Base-by-base conservation (phyloP, 1,139 yeast species). In the Saccharomycopsis hybrid region DNA sequence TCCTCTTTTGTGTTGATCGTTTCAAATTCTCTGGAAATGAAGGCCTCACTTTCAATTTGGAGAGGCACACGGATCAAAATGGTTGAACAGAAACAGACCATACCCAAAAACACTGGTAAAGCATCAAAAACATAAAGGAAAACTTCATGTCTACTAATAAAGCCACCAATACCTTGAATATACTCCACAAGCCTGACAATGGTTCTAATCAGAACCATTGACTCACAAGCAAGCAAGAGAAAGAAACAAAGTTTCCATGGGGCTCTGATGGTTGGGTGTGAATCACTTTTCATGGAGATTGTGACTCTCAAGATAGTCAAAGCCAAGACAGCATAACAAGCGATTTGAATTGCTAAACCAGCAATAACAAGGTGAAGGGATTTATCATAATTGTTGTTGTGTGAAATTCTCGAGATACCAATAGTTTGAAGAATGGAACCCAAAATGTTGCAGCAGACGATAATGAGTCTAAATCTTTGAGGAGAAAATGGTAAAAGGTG, bases 371-470 rank as follows among this genome's bases (percentile, higher is more conserved):
- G 39, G 4, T 56, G 49, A 13, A 59, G 53, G 27, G 71, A 71
- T 1, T 56, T 27, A 2, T 53, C 43, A 3, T 49, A 52, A 11
- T 53, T 46, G 9, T 48, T 40, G 4, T 49, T 55, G 13, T 43
- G 31, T 7, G 67, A 62, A 60, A 65, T 62, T 35, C 70, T 44
- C 4, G 75, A 76, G 41, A 73, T 77, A n/a, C 78, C 78, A 24
- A 64, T 64, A 24, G 64, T 70, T 57, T 74, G 78, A 45, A 72
- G 46, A 5, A 71, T 50, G 51, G 73, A 66, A 40, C 74, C 67
- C n/a, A 65, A 9, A 24, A 72, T 60, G 60, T 73, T 78, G 37
- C 76, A 74, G 18, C 58, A 30, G n/a, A 74, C 74, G 60, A 73
- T 73, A 25, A 69, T 56, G 18, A 18, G 18, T 29, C 62, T 59